phyloP scores from a whole-genome alignment of 768 basidiomycete genomes.

The Tylopilus sp. region DNA sequence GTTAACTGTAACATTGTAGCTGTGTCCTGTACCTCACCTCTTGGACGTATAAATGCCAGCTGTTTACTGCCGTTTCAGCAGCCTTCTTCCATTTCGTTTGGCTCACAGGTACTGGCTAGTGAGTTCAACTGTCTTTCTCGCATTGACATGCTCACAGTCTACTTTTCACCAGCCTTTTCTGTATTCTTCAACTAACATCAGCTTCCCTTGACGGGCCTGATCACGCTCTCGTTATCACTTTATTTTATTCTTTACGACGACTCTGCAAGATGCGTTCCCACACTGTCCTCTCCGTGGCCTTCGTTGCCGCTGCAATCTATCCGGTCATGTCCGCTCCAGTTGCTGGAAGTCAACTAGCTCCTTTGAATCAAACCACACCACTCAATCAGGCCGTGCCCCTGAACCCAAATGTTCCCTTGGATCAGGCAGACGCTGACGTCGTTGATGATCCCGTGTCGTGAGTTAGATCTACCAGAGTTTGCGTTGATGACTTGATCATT shows the following conservation, averaged over 20 bases:
- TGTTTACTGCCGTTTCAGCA: not conserved
- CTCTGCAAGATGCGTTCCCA: slow-evolving; percentile 11
- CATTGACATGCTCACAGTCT: not conserved
- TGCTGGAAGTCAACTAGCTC: not conserved
- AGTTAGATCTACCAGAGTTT: not conserved
- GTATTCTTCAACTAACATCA: slow-evolving; percentile 9
- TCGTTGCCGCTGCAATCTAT: slow-evolving; percentile 1
- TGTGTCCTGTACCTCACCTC: not conserved
- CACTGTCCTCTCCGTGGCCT: slow-evolving; percentile 2
- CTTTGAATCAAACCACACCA: not conserved
- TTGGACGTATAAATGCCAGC: not conserved
- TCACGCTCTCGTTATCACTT: slow-evolving; percentile 3
- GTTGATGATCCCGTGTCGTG: not conserved
- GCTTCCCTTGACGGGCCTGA: slow-evolving; percentile 13
- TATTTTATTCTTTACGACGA: not conserved
- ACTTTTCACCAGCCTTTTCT: slow-evolving; percentile 10
- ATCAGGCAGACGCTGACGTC: not conserved
- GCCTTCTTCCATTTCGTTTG: slow-evolving; percentile 15
- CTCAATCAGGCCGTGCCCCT: not conserved
- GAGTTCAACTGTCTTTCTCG: not conserved
- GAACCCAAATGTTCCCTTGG: not conserved
- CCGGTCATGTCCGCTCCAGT: slow-evolving; percentile 8
- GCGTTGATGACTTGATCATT: not conserved
- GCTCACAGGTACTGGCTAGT: slow-evolving; percentile 22
- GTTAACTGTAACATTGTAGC: not conserved